Evolutionary conservation across 2,329 filamentous ascomycete genomes (phyloP), one percentile per base, ranked within the genome.

Genomic region (Cladosporium sphaerospermum): DNA sequence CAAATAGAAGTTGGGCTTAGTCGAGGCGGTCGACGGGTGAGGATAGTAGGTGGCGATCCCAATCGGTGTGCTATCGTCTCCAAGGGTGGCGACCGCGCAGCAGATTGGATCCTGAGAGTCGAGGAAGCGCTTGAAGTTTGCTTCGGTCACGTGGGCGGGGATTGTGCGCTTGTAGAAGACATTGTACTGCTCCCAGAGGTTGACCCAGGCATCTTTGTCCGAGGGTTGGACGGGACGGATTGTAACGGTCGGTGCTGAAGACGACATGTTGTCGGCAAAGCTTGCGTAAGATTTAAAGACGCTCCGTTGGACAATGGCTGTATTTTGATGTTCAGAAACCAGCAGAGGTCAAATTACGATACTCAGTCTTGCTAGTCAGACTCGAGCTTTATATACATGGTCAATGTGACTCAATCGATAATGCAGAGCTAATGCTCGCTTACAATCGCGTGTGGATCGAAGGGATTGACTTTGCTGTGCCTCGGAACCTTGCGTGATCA

Each of bases 141-240:
- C 37, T 32, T 51, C 42, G 33, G 53, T 54, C 9, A 52, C 47
- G n/a, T 46, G 14, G 23, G 34, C 34, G 8, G 53, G 42, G 18
- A 54, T 46, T n/a, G 46, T 51, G 23, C 52, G 52, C 19, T 54
- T 45, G 52, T 52, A 54, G 47, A 54, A 54, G n/a, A 18, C 19
- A 11, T 54, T 54, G 46, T 54, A 54, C 11, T 45, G 46, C 14
- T 41, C 9, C 53, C 53, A 54, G 46, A 54, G 53, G n/a, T 46
- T 31, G 16, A 36, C 36, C 53, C 53, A 54, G 7, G 33, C 23
- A 2, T 49, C 46, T 32, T 54, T 49, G 42, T 54, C 46, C 8
- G 33, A 36, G 16, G 42, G 9, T 11, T 41, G 46, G 18, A 54
- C 31, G 6, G 53, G 40, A 14, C 53, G 53, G 46, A 54, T 46